Conservation (phyloP, 805 yeast species). For the Candida coleopterorum region DNA sequence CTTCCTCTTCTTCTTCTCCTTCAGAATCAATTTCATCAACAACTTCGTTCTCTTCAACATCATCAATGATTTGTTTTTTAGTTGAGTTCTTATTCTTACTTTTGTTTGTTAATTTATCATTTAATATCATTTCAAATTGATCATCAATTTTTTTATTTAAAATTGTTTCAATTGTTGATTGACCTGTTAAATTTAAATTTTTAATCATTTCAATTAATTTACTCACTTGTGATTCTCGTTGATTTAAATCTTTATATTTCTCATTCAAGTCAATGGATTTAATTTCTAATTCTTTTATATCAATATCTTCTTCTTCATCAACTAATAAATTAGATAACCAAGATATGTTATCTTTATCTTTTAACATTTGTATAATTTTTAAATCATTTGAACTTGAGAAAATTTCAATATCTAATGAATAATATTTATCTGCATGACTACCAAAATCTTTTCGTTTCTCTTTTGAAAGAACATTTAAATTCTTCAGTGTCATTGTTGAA, state of each 20-base stretch:
- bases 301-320: conserved; percentile 3
- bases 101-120: conserved; percentile 4
- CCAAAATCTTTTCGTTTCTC: conserved; percentile 64
- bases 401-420: conserved; percentile 57
- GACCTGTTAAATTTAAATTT: not conserved
- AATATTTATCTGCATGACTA: conserved; percentile 63
- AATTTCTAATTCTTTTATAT: not conserved
- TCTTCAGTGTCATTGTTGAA: conserved; percentile 1
- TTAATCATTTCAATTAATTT: conserved; percentile 7
- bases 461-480: conserved; percentile 31
- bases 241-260: conserved; percentile 9
- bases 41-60: conserved; percentile 12
- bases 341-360: conserved; percentile 14
- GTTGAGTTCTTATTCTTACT: conserved; percentile 9
- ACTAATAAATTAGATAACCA: conserved; percentile 14
- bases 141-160: conserved; percentile 6
- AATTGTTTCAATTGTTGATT: conserved; percentile 2
- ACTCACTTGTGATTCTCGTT: conserved; percentile 6
- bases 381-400: conserved; percentile 52
- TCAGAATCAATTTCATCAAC: conserved; percentile 21
- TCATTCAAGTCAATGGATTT: conserved; percentile 5
- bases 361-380: conserved; percentile 17
- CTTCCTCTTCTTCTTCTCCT: conserved; percentile 16
- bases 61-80: conserved; percentile 15
- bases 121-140: conserved; percentile 8